phyloP scores from a whole-genome alignment of 495 filamentous ascomycete genomes.

The Glutinoglossum americanum region DNA sequence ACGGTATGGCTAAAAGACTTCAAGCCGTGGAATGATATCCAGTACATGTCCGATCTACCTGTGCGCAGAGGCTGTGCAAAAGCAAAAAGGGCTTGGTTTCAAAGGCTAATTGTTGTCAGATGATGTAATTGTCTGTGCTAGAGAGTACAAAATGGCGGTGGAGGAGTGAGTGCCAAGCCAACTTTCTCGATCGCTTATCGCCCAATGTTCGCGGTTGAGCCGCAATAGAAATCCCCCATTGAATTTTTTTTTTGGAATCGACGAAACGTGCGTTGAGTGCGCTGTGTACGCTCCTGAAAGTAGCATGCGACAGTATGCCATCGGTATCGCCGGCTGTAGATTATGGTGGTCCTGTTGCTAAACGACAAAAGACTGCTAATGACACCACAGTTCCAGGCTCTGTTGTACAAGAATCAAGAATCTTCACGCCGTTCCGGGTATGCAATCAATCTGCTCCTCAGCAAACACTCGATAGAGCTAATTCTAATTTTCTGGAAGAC shows the following conservation, averaged over 20 bases:
- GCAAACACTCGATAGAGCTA: background rate
- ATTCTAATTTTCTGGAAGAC: conserved; percentile 32
- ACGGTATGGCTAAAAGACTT: background rate
- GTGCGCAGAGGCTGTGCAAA: too few species aligned
- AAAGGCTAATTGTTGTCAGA: too few species aligned
- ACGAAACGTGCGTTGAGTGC: too few species aligned
- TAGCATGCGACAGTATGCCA: background rate
- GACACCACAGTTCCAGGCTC: background rate
- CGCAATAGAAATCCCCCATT: background rate
- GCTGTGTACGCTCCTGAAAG: too few species aligned
- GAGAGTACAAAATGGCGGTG: too few species aligned
- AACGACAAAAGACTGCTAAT: conserved; percentile 40
- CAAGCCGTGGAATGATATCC: background rate
- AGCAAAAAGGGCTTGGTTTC: too few species aligned
- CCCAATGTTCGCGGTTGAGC: background rate
- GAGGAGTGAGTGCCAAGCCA: background rate
- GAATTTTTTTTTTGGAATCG: background rate
- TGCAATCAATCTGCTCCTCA: conserved; percentile 12
- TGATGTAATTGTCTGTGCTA: background rate
- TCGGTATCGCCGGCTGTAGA: background rate
- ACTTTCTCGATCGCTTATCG: background rate
- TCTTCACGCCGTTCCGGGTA: conserved; percentile 86
- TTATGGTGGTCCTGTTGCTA: conserved; percentile 11
- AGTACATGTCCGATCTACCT: background rate
- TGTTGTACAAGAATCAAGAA: conserved; percentile 28